A percentile compares a stretch with the other conserved stretches of the same genome.
These are phyloP conservation scores for Trichoderma lentiforme DNA, from an alignment of 2,329 filamentous ascomycete genomes.

Conservation along the genomic window DNA sequence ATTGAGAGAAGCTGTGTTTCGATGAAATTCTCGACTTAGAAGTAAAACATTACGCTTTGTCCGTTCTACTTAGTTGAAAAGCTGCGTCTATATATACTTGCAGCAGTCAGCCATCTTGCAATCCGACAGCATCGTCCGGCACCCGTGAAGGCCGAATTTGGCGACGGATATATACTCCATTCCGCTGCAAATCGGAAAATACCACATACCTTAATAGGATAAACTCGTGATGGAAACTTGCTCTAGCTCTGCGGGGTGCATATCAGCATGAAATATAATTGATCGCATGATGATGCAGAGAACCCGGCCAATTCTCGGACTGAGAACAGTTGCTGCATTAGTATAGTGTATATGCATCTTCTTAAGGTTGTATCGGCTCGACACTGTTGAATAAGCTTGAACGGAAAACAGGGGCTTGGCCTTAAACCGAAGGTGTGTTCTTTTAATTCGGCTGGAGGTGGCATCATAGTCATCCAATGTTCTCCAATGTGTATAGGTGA, in stretches of 20 bases:
- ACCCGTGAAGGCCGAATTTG: not conserved
- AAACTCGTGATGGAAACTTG: not conserved
- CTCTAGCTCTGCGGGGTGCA: conserved; percentile 1
- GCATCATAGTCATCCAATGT: not conserved
- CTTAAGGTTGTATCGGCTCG: not conserved
- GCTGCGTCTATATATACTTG: not conserved
- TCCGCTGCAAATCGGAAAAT: not conserved
- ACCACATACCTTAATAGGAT: conserved; percentile 10
- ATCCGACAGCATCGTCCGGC: not conserved
- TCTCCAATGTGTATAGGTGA: not conserved
- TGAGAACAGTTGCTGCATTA: not conserved
- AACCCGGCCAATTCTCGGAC: not conserved
- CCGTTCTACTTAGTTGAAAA: not conserved
- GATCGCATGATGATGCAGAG: not conserved
- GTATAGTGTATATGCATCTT: not conserved
- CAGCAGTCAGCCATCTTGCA: not conserved
- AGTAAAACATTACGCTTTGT: not conserved
- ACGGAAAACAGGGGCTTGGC: not conserved
- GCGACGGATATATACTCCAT: not conserved
- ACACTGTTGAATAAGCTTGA: not conserved
- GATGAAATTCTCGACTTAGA: not conserved
- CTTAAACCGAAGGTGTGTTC: not conserved
- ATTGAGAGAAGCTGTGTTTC: not conserved
- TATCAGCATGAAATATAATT: not conserved
- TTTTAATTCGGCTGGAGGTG: not conserved